Evolutionary conservation across 83 land plant species (phyloP).

Genomic region (Thuja plicata): DNA sequence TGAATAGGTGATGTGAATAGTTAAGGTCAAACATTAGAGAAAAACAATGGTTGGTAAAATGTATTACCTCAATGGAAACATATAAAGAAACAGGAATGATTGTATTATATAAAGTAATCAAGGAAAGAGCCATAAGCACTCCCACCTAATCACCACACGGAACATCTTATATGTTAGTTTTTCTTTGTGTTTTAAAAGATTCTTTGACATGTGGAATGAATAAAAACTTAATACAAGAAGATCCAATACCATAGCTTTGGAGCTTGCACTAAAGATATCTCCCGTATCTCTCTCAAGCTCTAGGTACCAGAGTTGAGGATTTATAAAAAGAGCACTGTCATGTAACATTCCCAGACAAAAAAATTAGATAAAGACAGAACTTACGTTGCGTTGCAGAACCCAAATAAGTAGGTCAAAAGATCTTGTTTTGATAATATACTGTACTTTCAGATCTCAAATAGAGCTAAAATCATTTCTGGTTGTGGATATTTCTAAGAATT

Average conservation of each 20-base stretch:
- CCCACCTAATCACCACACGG: slow-evolving; percentile 9
- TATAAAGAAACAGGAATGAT: slow-evolving; percentile 16
- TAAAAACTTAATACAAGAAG: neutral
- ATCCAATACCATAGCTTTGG: slow-evolving; percentile 9
- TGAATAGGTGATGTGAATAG: neutral
- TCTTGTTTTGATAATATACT: too few species aligned
- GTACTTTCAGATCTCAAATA: too few species aligned
- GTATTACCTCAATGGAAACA: slow-evolving; percentile 12
- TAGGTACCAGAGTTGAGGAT: slow-evolving; percentile 9
- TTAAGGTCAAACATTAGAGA: neutral
- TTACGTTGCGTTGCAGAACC: neutral
- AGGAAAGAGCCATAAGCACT: slow-evolving; percentile 7
- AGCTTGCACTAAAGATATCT: neutral
- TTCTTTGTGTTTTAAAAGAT: neutral
- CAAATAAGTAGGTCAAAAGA: neutral
- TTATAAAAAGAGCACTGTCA: neutral
- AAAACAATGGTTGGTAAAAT: neutral
- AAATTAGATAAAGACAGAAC: neutral
- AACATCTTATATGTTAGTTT: neutral
- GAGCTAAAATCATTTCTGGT: too few species aligned
- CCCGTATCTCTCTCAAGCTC: neutral
- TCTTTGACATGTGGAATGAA: neutral
- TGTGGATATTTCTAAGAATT: too few species aligned
- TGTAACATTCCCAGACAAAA: neutral
- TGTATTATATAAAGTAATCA: slow-evolving; percentile 14